Evolutionary conservation across 164 flowering plant genomes (phyloP).

Genomic region (Platanus orientalis): DNA sequence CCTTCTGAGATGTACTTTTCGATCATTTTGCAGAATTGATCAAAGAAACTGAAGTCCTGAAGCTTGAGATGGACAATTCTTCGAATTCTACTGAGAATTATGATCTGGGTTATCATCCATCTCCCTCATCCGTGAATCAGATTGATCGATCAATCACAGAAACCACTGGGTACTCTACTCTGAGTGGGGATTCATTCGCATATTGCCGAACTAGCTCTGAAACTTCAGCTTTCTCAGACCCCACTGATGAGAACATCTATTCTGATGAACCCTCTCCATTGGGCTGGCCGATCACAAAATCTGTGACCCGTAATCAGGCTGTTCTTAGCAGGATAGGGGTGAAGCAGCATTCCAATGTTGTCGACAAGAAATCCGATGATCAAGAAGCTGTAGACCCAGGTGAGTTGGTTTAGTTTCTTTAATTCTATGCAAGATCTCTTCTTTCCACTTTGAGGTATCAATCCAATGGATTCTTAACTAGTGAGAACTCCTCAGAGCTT

Average conservation of each 20-base stretch:
- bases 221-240: constrained; percentile 58
- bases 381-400: constrained; percentile 48
- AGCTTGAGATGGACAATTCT: constrained; percentile 38
- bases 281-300: constrained; percentile 35
- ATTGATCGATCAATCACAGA: constrained; percentile 44
- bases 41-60: background rate
- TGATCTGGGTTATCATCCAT: constrained; percentile 46
- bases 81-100: constrained; percentile 37
- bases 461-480: background rate
- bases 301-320: constrained; percentile 26
- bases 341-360: constrained; percentile 31
- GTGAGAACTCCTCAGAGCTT: constrained; percentile 36
- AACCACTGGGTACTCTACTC: constrained; percentile 37
- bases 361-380: constrained; percentile 27
- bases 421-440: background rate
- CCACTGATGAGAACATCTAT: constrained; percentile 46
- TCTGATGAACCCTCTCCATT: constrained; percentile 53
- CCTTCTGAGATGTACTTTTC: background rate
- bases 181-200: constrained; percentile 46
- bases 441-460: no score
- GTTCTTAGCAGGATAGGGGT: constrained; percentile 41
- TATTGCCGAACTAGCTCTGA: constrained; percentile 69
- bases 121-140: constrained; percentile 47
- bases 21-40: background rate
- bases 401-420: constrained; percentile 16